Evolutionary conservation across 2,329 filamentous ascomycete genomes (phyloP).

Genomic region (Aureobasidium sp.): DNA sequence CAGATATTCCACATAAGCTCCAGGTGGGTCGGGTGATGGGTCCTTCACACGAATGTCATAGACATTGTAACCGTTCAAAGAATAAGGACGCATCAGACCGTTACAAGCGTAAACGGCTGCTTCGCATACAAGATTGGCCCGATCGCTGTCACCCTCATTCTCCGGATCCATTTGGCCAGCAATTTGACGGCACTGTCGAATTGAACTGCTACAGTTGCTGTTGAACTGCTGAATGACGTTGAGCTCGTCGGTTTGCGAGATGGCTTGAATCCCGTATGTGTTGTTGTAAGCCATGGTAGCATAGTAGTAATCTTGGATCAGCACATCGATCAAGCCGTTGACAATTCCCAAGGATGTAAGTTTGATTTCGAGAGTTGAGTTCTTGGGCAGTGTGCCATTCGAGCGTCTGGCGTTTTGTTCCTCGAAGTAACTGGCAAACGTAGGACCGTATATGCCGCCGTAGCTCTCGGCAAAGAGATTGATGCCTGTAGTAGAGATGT

Average conservation of each 20-base stretch:
- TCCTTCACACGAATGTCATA: slow-evolving; percentile 42
- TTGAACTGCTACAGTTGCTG: slow-evolving; percentile 46
- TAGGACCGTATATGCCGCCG: slow-evolving; percentile 59
- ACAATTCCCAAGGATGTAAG: slow-evolving; percentile 61
- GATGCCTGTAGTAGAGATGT: slow-evolving; percentile 43
- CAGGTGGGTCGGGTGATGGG: slow-evolving; percentile 33
- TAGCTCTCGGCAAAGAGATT: slow-evolving; percentile 60
- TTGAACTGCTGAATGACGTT: slow-evolving; percentile 39
- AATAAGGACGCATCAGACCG: slow-evolving; percentile 21
- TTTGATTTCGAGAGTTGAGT: slow-evolving; percentile 52
- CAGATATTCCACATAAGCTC: slow-evolving; percentile 45
- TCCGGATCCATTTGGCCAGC: slow-evolving; percentile 29
- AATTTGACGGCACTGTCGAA: slow-evolving; percentile 30
- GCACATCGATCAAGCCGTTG: slow-evolving; percentile 62
- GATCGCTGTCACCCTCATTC: slow-evolving; percentile 28
- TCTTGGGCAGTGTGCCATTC: slow-evolving; percentile 44
- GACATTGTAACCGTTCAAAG: slow-evolving; percentile 27
- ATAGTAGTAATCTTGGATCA: slow-evolving; percentile 53
- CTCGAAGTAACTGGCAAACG: slow-evolving; percentile 53
- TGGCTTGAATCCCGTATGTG: slow-evolving; percentile 56
- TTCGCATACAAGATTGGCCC: slow-evolving; percentile 29
- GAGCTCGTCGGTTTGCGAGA: slow-evolving; percentile 46
- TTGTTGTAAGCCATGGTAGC: slow-evolving; percentile 56
- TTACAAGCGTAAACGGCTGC: slow-evolving; percentile 24
- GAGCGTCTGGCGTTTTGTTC: slow-evolving; percentile 53